These are phyloP conservation scores for Talaromyces sp. DNA, from an alignment of 2,329 filamentous ascomycete genomes.

Conservation along the genomic window DNA sequence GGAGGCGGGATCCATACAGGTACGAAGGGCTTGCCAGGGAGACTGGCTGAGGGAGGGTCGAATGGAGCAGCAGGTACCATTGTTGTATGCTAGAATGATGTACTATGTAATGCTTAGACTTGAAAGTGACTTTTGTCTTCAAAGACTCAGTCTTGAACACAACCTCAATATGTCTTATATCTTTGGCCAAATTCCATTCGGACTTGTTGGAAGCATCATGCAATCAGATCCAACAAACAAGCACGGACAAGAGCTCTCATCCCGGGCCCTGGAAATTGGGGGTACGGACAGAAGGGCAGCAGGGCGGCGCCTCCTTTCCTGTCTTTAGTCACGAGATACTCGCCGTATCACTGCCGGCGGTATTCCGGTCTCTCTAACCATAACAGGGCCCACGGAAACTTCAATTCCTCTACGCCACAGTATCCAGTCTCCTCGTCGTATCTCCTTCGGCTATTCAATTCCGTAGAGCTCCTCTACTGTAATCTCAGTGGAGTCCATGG, in stretches of 20 bases:
- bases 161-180: not conserved
- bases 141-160: not conserved
- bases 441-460: not conserved
- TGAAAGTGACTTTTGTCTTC: not conserved
- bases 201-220: not conserved
- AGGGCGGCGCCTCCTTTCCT: not conserved
- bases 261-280: not conserved
- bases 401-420: not conserved
- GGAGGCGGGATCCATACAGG: constrained; percentile 45
- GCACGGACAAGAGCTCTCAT: not conserved
- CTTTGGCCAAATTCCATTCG: not conserved
- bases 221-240: not conserved
- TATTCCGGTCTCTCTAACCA: not conserved
- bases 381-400: not conserved
- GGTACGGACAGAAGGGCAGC: not conserved
- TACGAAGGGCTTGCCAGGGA: constrained; percentile 42
- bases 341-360: not conserved
- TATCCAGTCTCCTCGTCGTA: not conserved
- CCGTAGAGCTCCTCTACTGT: not conserved
- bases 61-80: constrained; percentile 35
- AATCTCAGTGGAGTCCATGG: not conserved
- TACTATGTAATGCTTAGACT: not conserved
- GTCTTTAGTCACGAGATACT: not conserved
- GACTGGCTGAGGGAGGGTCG: constrained; percentile 38
- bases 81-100: not conserved